These are phyloP conservation scores for Colletotrichum salicis DNA, from an alignment of 2,329 filamentous ascomycete species.

Conservation along the genomic window DNA sequence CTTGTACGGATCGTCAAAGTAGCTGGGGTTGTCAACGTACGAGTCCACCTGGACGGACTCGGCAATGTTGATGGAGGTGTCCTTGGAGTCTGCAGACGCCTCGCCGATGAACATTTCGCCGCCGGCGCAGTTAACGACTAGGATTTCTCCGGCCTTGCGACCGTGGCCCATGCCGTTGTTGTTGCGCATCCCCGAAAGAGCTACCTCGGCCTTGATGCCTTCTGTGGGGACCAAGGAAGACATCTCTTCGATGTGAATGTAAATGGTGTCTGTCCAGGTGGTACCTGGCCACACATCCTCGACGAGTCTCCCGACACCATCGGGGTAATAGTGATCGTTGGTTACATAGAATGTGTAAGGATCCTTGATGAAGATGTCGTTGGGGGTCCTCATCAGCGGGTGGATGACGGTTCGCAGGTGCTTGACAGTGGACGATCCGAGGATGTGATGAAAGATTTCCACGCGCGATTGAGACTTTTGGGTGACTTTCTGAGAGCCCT, in stretches of 20 bases:
- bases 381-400: constrained; percentile 65
- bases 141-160: constrained; percentile 49
- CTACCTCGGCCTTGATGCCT: constrained; percentile 55
- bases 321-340: constrained; percentile 67
- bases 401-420: constrained; percentile 66
- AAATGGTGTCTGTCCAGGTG: constrained; percentile 62
- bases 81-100: constrained; percentile 35
- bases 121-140: constrained; percentile 54
- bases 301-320: constrained; percentile 56
- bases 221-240: constrained; percentile 32
- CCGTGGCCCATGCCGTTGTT: constrained; percentile 68
- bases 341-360: constrained; percentile 65
- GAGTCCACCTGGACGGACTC: constrained; percentile 57
- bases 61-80: constrained; percentile 50
- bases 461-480: constrained; percentile 58
- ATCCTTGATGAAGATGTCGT: constrained; percentile 63
- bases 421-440: constrained; percentile 45
- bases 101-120: constrained; percentile 59
- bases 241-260: constrained; percentile 40
- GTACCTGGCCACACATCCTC: constrained; percentile 56
- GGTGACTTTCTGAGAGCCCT: constrained; percentile 44
- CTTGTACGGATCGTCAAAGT: constrained; percentile 64
- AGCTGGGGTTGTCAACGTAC: constrained; percentile 67
- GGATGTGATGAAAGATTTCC: constrained; percentile 59
- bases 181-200: constrained; percentile 57